Conservation (phyloP, 2,329 filamentous ascomycete species). For the Penicillium italicum region DNA sequence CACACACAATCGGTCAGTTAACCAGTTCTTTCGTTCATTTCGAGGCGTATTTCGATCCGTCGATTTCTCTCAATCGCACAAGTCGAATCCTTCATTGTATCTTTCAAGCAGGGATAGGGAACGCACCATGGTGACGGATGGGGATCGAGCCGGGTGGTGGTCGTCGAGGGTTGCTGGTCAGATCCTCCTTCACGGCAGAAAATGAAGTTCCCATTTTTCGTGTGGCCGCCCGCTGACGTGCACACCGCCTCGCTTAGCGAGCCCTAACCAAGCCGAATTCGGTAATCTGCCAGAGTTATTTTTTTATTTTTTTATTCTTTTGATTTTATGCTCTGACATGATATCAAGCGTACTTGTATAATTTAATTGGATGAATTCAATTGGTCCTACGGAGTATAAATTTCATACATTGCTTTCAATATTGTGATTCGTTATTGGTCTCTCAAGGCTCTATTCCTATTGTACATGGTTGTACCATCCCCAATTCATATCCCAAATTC, state of each 20-base stretch:
- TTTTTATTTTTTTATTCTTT: background rate
- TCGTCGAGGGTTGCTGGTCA: conserved; percentile 47
- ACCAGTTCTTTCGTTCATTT: conserved; percentile 16
- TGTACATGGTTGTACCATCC: conserved; percentile 16
- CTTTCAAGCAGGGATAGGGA: conserved; percentile 18
- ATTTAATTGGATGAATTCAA: background rate
- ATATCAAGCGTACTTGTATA: background rate
- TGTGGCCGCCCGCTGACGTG: conserved; percentile 39
- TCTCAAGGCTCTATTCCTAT: conserved; percentile 16
- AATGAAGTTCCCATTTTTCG: conserved; percentile 40
- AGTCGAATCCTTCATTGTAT: conserved; percentile 10
- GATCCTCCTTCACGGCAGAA: conserved; percentile 40
- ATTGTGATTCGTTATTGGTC: background rate
- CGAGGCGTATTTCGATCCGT: conserved; percentile 8
- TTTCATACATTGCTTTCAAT: conserved; percentile 2
- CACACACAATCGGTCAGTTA: conserved; percentile 30
- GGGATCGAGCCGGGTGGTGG: conserved; percentile 49
- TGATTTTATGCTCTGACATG: background rate
- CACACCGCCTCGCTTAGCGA: conserved; percentile 45
- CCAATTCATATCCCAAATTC: background rate
- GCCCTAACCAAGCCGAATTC: conserved; percentile 36
- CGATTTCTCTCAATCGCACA: conserved; percentile 13
- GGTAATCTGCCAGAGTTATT: conserved; percentile 21
- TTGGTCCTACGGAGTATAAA: background rate
- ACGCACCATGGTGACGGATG: conserved; percentile 52